Conservation (phyloP, 768 basidiomycete genomes). For the Termitomyces sp. region DNA sequence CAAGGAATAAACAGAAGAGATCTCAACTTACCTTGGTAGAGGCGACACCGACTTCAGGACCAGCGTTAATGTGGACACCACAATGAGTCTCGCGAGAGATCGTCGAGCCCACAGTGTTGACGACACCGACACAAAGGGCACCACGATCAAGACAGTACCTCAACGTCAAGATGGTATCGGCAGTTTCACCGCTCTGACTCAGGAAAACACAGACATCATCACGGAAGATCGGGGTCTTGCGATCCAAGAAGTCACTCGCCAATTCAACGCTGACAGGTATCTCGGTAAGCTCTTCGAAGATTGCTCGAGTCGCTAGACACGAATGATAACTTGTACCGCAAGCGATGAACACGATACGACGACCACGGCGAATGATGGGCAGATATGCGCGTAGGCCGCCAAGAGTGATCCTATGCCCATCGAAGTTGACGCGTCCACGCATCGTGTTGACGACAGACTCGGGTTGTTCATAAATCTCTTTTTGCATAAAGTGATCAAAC, state of each 20-base stretch:
- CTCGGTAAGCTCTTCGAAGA: conserved; percentile 98
- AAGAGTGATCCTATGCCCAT: conserved; percentile 83
- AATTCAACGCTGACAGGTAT: conserved; percentile 97
- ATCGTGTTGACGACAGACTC: conserved; percentile 99
- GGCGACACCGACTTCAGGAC: conserved; percentile 98
- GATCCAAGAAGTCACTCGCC: conserved; percentile 96
- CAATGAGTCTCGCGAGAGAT: conserved; percentile 98
- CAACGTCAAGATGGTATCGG: conserved; percentile 94
- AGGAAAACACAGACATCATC: conserved; percentile 97
- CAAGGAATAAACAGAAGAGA: neutral
- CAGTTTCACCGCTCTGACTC: conserved; percentile 97
- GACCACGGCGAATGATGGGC: conserved; percentile 90
- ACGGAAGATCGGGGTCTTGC: conserved; percentile 99
- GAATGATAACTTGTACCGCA: conserved; percentile 99
- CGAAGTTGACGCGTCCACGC: conserved; percentile 99
- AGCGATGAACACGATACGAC: conserved; percentile 95
- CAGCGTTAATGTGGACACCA: conserved; percentile 99
- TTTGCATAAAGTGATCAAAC: conserved; percentile 99
- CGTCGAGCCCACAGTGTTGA: conserved; percentile 98
- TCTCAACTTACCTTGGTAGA: conserved; percentile 76
- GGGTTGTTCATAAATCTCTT: conserved; percentile 99
- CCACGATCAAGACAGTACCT: conserved; percentile 96
- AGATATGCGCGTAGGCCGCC: conserved; percentile 95
- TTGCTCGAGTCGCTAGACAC: conserved; percentile 91
- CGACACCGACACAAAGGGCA: conserved; percentile 93